These are phyloP conservation scores for Tetrahymena borealis DNA, from an alignment of 73 alveolate species.

Conservation along the genomic window DNA sequence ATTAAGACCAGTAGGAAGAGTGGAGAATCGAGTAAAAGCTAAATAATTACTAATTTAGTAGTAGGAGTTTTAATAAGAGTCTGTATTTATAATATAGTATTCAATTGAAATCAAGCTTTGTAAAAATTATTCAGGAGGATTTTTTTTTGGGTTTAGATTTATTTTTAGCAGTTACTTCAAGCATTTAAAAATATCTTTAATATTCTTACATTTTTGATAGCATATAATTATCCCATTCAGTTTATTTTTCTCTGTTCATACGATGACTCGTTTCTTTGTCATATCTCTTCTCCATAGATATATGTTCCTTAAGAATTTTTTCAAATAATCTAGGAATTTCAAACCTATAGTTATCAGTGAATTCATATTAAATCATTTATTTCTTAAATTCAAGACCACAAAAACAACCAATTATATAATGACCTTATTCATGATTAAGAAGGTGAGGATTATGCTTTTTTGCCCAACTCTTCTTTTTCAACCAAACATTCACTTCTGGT, in stretches of 20 bases:
- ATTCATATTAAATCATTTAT: neutral
- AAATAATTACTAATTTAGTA: too few relatives aligned
- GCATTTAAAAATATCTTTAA: neutral
- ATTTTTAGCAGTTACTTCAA: neutral
- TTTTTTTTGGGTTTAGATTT: neutral
- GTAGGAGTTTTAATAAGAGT: too few relatives aligned
- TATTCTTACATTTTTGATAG: neutral
- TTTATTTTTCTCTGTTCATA: neutral
- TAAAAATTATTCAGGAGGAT: neutral
- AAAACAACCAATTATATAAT: neutral
- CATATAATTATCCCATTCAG: neutral
- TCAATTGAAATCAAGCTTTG: too few relatives aligned
- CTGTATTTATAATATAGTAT: too few relatives aligned
- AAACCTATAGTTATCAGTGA: neutral
- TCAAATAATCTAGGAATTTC: neutral
- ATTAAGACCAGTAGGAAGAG: too few relatives aligned
- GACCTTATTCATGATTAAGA: neutral
- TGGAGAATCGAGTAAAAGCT: too few relatives aligned
- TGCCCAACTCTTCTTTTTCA: neutral
- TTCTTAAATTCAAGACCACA: neutral
- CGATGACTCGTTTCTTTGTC: neutral
- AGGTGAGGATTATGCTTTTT: neutral
- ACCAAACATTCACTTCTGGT: neutral
- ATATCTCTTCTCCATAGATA: neutral
- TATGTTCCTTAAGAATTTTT: neutral